Percentiles rank a stretch among this genome's conserved stretches.
Evolutionary conservation across 352 stramenopile species (phyloP).

Genomic region (Blastocystis sp.): DNA sequence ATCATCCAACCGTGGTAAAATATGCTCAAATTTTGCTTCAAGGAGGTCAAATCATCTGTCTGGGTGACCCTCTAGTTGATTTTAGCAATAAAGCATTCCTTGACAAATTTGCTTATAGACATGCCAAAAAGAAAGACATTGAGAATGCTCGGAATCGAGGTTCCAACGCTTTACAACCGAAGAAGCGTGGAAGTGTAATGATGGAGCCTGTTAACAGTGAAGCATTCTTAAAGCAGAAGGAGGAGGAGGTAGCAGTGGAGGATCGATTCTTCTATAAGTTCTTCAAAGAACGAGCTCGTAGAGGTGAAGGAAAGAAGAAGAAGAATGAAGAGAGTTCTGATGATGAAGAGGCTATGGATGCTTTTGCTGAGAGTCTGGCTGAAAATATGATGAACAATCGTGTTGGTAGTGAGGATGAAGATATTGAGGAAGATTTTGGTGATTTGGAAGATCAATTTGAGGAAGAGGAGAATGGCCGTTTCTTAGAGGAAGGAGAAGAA

Average conservation of each 20-base stretch:
- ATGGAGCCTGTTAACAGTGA: conserved; percentile 78
- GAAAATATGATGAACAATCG: conserved; percentile 81
- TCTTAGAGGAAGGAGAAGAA: conserved; percentile 69
- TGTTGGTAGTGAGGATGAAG: conserved; percentile 72
- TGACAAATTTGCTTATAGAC: conserved; percentile 85
- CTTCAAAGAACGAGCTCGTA: conserved; percentile 79
- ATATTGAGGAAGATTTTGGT: conserved; percentile 68
- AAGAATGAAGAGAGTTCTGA: conserved; percentile 73
- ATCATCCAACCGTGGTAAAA: conserved; percentile 81
- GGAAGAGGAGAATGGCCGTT: conserved; percentile 71
- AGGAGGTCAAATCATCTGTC: conserved; percentile 75
- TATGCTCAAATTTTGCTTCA: conserved; percentile 78
- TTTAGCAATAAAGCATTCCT: conserved; percentile 85
- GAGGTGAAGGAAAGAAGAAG: conserved; percentile 72
- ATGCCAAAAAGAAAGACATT: conserved; percentile 72
- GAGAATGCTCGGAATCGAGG: conserved; percentile 51
- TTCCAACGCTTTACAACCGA: neutral
- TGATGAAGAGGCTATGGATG: conserved; percentile 78
- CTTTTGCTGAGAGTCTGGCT: conserved; percentile 79
- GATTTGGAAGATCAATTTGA: conserved; percentile 72
- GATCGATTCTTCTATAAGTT: conserved; percentile 87
- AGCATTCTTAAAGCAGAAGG: conserved; percentile 76
- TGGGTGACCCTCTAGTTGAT: conserved; percentile 79
- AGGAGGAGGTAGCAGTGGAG: conserved; percentile 77
- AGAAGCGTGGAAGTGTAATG: conserved; percentile 73